Conservation (phyloP, 768 basidiomycete species). For the Mycena rebaudengoi region DNA sequence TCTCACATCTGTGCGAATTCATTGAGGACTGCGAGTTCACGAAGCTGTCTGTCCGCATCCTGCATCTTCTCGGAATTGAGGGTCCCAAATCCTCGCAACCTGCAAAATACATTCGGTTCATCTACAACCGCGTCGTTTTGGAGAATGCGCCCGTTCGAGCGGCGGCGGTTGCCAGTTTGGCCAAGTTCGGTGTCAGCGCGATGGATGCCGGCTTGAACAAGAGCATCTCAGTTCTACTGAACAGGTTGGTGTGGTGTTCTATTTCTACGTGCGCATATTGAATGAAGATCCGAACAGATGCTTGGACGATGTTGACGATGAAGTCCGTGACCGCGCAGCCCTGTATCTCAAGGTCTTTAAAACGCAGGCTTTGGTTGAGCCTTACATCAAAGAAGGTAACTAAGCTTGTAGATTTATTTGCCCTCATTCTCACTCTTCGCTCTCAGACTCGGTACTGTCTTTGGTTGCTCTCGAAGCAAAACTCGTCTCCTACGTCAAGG, state of each 20-base stretch:
- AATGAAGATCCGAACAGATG: constrained; percentile 61
- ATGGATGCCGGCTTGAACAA: constrained; percentile 79
- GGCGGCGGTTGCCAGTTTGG: constrained; percentile 93
- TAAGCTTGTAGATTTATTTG: constrained; percentile 4
- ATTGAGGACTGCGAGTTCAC: constrained; percentile 99
- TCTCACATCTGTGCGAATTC: constrained; percentile 98
- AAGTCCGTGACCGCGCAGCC: constrained; percentile 97
- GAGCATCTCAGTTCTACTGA: constrained; percentile 88
- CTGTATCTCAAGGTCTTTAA: constrained; percentile 89
- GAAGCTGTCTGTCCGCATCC: constrained; percentile 95
- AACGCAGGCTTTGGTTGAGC: constrained; percentile 81
- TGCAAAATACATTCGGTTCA: constrained; percentile 98
- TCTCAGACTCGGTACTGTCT: constrained; percentile 94
- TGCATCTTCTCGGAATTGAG: constrained; percentile 94
- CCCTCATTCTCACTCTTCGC: constrained; percentile 8
- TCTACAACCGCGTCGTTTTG: constrained; percentile 98
- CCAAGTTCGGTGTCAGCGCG: constrained; percentile 95
- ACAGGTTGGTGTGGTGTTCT: constrained; percentile 59
- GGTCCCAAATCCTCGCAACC: constrained; percentile 97
- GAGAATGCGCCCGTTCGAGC: constrained; percentile 98
- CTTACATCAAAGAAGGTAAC: constrained; percentile 92
- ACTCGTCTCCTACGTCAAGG: constrained; percentile 93
- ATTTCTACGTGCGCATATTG: constrained; percentile 3
- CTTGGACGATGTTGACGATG: constrained; percentile 97
- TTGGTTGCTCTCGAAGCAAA: constrained; percentile 89